Conservation (phyloP, 2,329 filamentous ascomycete genomes). For the Hypomyces rosellus region DNA sequence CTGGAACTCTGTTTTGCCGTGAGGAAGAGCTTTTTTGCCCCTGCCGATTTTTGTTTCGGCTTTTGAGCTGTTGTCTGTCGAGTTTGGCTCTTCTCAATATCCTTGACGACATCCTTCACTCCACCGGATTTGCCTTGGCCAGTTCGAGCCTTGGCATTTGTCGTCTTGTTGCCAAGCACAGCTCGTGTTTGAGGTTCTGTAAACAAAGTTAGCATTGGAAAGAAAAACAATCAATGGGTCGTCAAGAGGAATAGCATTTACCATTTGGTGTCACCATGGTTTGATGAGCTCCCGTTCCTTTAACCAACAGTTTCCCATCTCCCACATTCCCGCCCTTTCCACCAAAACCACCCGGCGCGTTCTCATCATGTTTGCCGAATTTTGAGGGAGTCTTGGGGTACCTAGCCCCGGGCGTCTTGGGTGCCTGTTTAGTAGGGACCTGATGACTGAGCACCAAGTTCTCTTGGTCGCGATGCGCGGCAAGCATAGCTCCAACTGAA, state of each 20-base stretch:
- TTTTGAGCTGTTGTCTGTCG: constrained; percentile 56
- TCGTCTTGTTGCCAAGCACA: constrained; percentile 88
- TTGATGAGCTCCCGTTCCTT: constrained; percentile 41
- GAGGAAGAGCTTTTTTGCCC: constrained; percentile 55
- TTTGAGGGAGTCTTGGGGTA: constrained; percentile 79
- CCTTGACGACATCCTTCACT: constrained; percentile 52
- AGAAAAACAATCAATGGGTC: neutral
- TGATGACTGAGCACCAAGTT: constrained; percentile 75
- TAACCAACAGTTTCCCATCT: constrained; percentile 40
- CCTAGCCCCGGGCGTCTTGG: constrained; percentile 73
- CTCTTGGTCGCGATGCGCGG: constrained; percentile 77
- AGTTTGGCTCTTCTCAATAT: constrained; percentile 55
- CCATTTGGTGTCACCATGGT: constrained; percentile 74
- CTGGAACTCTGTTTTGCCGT: constrained; percentile 46
- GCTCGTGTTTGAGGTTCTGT: constrained; percentile 56
- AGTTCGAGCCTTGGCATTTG: constrained; percentile 76
- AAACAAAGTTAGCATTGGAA: constrained; percentile 8
- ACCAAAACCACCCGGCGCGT: constrained; percentile 44
- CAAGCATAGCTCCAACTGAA: constrained; percentile 53
- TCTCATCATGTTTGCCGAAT: constrained; percentile 76
- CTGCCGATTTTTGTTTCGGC: constrained; percentile 51
- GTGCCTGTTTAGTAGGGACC: constrained; percentile 65
- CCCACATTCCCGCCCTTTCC: constrained; percentile 35
- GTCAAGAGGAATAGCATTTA: constrained; percentile 34
- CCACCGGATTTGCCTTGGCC: constrained; percentile 63